Evolutionary conservation across 1,284 basidiomycete genomes (phyloP).

Genomic region (Veloboletus limbatus): DNA sequence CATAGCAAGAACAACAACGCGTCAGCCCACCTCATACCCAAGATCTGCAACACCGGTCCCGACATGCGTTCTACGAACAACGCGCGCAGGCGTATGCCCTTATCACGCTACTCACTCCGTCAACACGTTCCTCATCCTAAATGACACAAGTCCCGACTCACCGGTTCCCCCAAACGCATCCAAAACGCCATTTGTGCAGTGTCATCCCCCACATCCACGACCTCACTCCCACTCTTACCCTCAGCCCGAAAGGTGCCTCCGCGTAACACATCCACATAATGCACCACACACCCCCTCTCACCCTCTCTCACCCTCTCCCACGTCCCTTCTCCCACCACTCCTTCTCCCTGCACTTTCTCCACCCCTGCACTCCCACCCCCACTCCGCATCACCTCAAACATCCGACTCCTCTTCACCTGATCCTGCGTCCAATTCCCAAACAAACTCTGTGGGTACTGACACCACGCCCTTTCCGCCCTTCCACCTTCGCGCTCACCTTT

Average conservation of each 20-base stretch:
- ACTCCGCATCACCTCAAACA: conserved; percentile 21
- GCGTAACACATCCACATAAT: conserved; percentile 39
- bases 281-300: conserved; percentile 14
- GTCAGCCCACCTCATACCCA: conserved; percentile 50
- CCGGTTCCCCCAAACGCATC: not conserved
- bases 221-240: too few relatives aligned
- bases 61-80: conserved; percentile 46
- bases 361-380: not conserved
- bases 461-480: too few relatives aligned
- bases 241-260: conserved; percentile 20
- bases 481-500: too few relatives aligned
- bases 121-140: too few relatives aligned
- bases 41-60: conserved; percentile 44
- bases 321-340: too few relatives aligned
- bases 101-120: conserved; percentile 34
- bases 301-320: too few relatives aligned
- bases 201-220: not conserved
- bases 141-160: not conserved
- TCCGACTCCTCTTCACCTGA: conserved; percentile 32
- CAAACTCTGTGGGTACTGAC: conserved; percentile 41
- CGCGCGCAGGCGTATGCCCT: conserved; percentile 37
- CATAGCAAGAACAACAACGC: not conserved
- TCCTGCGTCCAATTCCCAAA: conserved; percentile 46
- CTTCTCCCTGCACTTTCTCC: too few relatives aligned
- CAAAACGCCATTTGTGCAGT: not conserved